These are phyloP conservation scores for Fusarium circinatum DNA, from an alignment of 2,329 filamentous ascomycete genomes.

Conservation along the genomic window DNA sequence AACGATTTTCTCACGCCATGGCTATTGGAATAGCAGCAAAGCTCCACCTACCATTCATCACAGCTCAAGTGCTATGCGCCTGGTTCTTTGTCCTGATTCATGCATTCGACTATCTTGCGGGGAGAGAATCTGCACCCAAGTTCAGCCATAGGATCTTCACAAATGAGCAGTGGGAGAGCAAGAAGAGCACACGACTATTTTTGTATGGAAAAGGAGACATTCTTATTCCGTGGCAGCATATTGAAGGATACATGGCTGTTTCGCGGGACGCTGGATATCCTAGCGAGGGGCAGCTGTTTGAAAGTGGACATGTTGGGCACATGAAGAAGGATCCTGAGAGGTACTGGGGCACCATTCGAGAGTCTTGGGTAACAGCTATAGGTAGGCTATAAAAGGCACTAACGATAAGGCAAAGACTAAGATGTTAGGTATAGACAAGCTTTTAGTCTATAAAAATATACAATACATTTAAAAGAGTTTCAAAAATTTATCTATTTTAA, in stretches of 20 bases:
- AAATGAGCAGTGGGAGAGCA: slow-evolving; percentile 1
- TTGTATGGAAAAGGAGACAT: background rate
- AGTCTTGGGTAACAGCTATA: no score
- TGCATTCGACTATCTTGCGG: background rate
- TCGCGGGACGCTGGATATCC: background rate
- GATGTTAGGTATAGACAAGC: no score
- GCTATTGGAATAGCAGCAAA: background rate
- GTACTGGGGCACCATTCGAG: background rate
- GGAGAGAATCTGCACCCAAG: background rate
- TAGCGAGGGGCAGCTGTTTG: background rate
- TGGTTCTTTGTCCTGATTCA: background rate
- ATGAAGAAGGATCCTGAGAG: background rate
- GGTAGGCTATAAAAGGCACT: no score
- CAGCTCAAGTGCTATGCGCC: background rate
- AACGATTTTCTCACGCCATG: slow-evolving; percentile 10
- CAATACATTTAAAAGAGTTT: no score
- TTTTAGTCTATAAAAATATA: no score
- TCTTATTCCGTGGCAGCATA: background rate
- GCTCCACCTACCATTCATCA: background rate
- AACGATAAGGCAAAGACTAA: no score
- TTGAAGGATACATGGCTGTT: background rate
- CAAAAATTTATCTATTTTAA: no score
- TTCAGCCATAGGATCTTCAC: slow-evolving; percentile 4
- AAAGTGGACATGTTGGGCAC: slow-evolving; percentile 8
- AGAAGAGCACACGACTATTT: background rate